Percentiles rank a stretch among this genome's conserved stretches.
Conservation (phyloP, 306 rosid genomes). For the Gastrolobium villosum region DNA sequence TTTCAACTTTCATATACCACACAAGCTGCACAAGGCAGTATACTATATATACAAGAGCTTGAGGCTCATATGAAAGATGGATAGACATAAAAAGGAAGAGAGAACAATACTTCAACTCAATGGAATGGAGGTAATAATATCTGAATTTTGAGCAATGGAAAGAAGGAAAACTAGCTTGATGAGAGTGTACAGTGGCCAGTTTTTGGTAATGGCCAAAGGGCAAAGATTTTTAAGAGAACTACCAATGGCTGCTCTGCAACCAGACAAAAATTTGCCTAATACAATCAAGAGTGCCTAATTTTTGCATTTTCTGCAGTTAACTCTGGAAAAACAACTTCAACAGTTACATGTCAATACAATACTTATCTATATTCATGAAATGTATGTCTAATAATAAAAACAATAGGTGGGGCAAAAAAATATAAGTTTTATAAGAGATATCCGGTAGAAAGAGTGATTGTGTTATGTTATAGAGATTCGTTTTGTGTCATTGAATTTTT, state of each 20-base stretch:
- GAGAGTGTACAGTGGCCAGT: not conserved
- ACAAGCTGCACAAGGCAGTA: slow-evolving; percentile 25
- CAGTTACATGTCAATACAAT: slow-evolving; percentile 36
- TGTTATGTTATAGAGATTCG: no score
- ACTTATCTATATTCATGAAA: slow-evolving; percentile 40
- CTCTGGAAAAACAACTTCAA: not conserved
- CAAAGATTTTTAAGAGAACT: slow-evolving; percentile 47
- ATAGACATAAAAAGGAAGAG: slow-evolving; percentile 34
- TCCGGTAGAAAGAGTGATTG: no score
- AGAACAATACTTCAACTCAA: slow-evolving; percentile 47
- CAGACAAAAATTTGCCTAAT: slow-evolving; percentile 29
- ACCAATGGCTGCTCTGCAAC: slow-evolving; percentile 39
- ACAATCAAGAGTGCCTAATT: slow-evolving; percentile 14
- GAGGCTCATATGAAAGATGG: slow-evolving; percentile 38
- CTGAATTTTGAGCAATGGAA: slow-evolving; percentile 13
- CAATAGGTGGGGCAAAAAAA: not conserved
- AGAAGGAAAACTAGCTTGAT: slow-evolving; percentile 23
- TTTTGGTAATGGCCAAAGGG: slow-evolving; percentile 49
- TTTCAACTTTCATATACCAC: slow-evolving; percentile 40
- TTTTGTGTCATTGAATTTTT: no score
- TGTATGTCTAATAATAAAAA: not conserved
- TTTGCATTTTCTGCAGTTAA: slow-evolving; percentile 33
- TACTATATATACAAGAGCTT: slow-evolving; percentile 38
- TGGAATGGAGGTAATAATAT: slow-evolving; percentile 49
- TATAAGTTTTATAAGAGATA: no score